Conservation (phyloP, 1,284 basidiomycete species). For the Cerrena zonata region DNA sequence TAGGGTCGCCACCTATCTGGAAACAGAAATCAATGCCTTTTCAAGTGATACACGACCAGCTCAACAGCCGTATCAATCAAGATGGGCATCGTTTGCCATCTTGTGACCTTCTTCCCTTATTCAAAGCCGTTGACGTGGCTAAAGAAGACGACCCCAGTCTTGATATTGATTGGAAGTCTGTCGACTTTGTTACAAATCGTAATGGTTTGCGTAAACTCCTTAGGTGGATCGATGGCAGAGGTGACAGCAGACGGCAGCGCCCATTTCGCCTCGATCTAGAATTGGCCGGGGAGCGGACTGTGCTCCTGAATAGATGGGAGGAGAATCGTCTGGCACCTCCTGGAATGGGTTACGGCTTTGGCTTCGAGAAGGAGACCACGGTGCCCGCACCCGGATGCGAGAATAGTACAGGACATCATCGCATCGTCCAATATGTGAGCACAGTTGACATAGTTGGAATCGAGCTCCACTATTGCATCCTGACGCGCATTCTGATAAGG, state of each 20-base stretch:
- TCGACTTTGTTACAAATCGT: slow-evolving; percentile 55
- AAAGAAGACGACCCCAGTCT: slow-evolving; percentile 21
- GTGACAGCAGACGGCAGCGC: background rate
- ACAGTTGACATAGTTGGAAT: background rate
- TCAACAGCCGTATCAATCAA: slow-evolving; percentile 41
- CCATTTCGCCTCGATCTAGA: slow-evolving; percentile 52
- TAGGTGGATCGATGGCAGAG: slow-evolving; percentile 44
- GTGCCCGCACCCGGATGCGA: slow-evolving; percentile 9
- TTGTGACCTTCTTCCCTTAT: slow-evolving; percentile 40
- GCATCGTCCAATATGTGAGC: slow-evolving; percentile 15
- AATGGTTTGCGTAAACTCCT: slow-evolving; percentile 53
- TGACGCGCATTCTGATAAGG: slow-evolving; percentile 23
- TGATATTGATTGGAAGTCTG: slow-evolving; percentile 38
- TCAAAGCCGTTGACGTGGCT: slow-evolving; percentile 44
- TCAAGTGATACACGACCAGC: slow-evolving; percentile 42
- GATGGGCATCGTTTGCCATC: slow-evolving; percentile 41
- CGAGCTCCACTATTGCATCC: background rate
- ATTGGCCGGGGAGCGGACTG: slow-evolving; percentile 45
- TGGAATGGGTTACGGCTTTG: slow-evolving; percentile 4
- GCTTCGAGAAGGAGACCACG: slow-evolving; percentile 11
- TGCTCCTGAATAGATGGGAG: slow-evolving; percentile 51
- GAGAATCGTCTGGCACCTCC: slow-evolving; percentile 26
- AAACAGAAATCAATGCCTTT: slow-evolving; percentile 38
- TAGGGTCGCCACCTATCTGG: slow-evolving; percentile 53
- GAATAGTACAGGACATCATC: slow-evolving; percentile 8